Conservation (phyloP, 345 rosid species). For the Pseudoturritis turrita region DNA sequence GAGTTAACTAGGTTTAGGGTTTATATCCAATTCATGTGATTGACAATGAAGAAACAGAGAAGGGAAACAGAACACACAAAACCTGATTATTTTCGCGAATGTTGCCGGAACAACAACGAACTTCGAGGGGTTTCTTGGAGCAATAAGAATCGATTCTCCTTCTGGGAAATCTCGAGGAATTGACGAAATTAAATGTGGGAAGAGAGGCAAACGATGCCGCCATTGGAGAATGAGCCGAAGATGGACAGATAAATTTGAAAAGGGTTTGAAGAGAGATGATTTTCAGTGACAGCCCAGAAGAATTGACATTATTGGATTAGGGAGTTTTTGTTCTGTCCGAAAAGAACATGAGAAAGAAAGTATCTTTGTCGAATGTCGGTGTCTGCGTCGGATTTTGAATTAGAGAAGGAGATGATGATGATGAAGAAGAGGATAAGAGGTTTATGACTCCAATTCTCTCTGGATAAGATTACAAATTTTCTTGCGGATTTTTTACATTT, state of each 20-base stretch:
- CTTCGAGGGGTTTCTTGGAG: conserved; percentile 20
- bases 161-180: conserved; percentile 27
- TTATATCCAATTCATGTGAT: neutral
- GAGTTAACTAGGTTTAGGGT: neutral
- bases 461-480: conserved; percentile 28
- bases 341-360: neutral
- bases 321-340: neutral
- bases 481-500: neutral
- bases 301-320: conserved; percentile 14
- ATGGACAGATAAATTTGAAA: neutral
- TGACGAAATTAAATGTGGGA: conserved; percentile 31
- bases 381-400: conserved; percentile 5
- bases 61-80: neutral
- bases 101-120: conserved; percentile 38
- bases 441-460: conserved; percentile 20
- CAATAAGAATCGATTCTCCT: conserved; percentile 26
- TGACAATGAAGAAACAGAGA: neutral
- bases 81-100: conserved; percentile 39
- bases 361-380: neutral
- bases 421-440: conserved; percentile 23
- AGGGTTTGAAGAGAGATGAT: neutral
- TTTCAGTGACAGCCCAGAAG: conserved; percentile 8
- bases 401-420: neutral
- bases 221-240: conserved; percentile 2
- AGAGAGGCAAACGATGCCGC: conserved; percentile 35